Percentiles rank a stretch among this genome's conserved stretches.
Conservation (phyloP, 768 basidiomycete genomes). For the Suillus discolor region DNA sequence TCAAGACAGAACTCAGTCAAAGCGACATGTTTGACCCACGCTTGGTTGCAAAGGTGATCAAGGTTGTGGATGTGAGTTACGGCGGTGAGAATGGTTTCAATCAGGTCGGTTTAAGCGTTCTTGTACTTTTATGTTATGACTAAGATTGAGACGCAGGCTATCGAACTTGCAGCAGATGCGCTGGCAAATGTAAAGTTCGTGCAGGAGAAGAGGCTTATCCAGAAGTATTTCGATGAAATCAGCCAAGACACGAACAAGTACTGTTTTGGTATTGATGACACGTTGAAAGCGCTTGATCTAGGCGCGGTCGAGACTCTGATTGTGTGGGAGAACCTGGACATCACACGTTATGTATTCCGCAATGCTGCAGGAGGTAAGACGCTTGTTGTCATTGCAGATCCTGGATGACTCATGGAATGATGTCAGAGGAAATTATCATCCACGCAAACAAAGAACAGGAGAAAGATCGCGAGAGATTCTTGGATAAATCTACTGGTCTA, state of each 20-base stretch:
- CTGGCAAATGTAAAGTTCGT: conserved; percentile 99
- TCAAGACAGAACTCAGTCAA: conserved; percentile 97
- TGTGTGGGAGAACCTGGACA: conserved; percentile 98
- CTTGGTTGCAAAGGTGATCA: conserved; percentile 90
- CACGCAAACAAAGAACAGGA: conserved; percentile 82
- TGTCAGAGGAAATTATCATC: conserved; percentile 78
- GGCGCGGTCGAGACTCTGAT: conserved; percentile 97
- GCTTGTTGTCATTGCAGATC: conserved; percentile 13
- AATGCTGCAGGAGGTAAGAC: conserved; percentile 85
- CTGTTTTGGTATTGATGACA: conserved; percentile 98
- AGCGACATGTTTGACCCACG: conserved; percentile 96
- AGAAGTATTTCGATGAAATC: conserved; percentile 99
- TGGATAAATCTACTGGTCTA: conserved; percentile 89
- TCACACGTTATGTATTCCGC: conserved; percentile 83
- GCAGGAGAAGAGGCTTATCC: conserved; percentile 97
- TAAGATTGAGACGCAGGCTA: conserved; percentile 60
- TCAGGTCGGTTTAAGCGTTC: conserved; percentile 60
- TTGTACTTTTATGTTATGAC: neutral
- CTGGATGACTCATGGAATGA: neutral
- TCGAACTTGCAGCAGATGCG: conserved; percentile 94
- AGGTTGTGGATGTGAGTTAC: conserved; percentile 97
- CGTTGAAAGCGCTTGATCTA: conserved; percentile 93
- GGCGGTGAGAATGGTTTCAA: conserved; percentile 99
- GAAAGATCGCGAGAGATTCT: conserved; percentile 92
- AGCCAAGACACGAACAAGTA: conserved; percentile 95